Evolutionary conservation across 768 basidiomycete genomes (phyloP).

Genomic region (Panaeolus cyanescens): DNA sequence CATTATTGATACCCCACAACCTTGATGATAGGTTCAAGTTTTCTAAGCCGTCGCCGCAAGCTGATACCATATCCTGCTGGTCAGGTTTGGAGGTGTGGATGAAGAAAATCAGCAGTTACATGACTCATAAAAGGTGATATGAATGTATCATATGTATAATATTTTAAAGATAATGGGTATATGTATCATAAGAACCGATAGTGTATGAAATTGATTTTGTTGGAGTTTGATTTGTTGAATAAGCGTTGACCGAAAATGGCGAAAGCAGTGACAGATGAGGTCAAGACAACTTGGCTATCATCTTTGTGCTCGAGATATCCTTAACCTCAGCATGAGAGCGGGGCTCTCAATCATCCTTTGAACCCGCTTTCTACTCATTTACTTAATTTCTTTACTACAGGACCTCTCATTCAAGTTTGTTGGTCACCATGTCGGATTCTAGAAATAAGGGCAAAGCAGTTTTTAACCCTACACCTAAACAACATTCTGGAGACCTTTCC

Average conservation of each 20-base stretch:
- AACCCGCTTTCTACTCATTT: not conserved
- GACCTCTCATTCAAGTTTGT: not conserved
- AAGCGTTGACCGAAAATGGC: not conserved
- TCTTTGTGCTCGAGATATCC: not conserved
- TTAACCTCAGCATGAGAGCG: constrained; percentile 1
- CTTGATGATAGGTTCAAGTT: constrained; percentile 1
- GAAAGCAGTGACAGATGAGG: not conserved
- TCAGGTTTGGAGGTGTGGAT: constrained; percentile 20
- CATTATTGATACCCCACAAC: constrained; percentile 14
- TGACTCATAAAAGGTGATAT: too few species aligned
- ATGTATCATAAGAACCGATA: not conserved
- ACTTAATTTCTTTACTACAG: not conserved
- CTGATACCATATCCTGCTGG: constrained; percentile 15
- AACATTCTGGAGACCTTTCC: constrained; percentile 31
- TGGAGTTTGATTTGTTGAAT: not conserved
- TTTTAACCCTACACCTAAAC: constrained; percentile 3
- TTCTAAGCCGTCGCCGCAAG: not conserved
- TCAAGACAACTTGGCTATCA: not conserved
- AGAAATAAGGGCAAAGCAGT: constrained; percentile 10
- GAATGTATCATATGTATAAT: too few species aligned
- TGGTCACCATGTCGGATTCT: constrained; percentile 20
- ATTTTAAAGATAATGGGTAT: not conserved
- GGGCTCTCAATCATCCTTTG: not conserved
- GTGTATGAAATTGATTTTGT: not conserved
- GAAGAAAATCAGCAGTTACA: constrained; percentile 23